A percentile compares a stretch with the other conserved stretches of the same genome.
Conservation (phyloP, 345 rosid species). For the Heritiera littoralis region DNA sequence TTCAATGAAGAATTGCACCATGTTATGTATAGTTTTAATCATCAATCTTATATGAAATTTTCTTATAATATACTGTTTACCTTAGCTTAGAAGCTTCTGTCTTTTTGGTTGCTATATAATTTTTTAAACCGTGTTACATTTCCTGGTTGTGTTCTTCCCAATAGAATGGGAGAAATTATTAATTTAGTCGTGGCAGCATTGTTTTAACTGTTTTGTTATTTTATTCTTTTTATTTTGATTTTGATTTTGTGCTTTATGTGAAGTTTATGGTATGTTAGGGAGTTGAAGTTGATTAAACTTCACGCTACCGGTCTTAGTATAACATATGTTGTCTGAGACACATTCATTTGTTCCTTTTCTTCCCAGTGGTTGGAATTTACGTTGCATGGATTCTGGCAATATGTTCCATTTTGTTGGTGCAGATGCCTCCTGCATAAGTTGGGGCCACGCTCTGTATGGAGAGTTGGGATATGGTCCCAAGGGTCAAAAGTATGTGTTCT, state of each 20-base stretch:
- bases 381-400: slow-evolving; percentile 96
- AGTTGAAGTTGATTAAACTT: not conserved
- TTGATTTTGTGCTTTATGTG: not conserved
- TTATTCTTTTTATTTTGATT: not conserved
- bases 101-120: not conserved
- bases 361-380: slow-evolving; percentile 90
- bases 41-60: not conserved
- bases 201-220: not conserved
- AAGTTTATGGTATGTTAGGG: not conserved
- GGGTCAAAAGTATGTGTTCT: slow-evolving; percentile 72
- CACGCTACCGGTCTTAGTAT: not conserved
- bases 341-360: not conserved
- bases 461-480: slow-evolving; percentile 95
- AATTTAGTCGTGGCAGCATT: not conserved
- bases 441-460: slow-evolving; percentile 94
- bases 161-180: not conserved
- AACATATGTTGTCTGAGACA: not conserved
- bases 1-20: not conserved
- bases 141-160: too few species aligned
- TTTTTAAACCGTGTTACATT: not conserved
- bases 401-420: slow-evolving; percentile 99
- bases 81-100: not conserved
- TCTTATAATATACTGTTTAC: not conserved
- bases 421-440: slow-evolving; percentile 93
- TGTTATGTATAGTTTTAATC: not conserved